Evolutionary conservation across 441 rosid species (phyloP).

Genomic region (Eutrema salsugineum): DNA sequence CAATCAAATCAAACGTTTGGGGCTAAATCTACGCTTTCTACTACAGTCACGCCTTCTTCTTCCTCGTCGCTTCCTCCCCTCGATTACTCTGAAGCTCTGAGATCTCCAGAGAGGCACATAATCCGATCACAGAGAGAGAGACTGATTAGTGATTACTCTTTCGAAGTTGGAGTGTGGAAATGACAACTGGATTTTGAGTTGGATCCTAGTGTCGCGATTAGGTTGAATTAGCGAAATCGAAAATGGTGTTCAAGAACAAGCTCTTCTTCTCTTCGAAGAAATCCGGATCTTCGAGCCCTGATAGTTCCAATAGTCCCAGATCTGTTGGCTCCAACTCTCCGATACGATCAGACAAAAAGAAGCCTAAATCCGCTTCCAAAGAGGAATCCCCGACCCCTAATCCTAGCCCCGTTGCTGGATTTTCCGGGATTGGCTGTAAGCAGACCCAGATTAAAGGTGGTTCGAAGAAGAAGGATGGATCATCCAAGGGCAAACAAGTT

Average conservation of each 20-base stretch:
- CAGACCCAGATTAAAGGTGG: conserved; percentile 57
- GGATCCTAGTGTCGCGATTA: conserved; percentile 3
- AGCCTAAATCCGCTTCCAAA: conserved; percentile 62
- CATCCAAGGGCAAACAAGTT: conserved; percentile 42
- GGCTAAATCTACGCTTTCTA: conserved; percentile 18
- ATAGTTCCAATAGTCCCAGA: conserved; percentile 87
- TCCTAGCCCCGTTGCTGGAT: conserved; percentile 15
- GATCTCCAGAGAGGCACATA: conserved; percentile 14
- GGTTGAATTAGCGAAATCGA: conserved; percentile 17
- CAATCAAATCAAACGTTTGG: background rate
- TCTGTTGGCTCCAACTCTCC: conserved; percentile 87
- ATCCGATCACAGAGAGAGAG: background rate
- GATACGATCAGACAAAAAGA: conserved; percentile 85
- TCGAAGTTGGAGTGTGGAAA: conserved; percentile 8
- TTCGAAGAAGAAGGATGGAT: conserved; percentile 53
- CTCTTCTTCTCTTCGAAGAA: conserved; percentile 89
- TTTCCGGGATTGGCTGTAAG: conserved; percentile 40
- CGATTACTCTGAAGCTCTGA: conserved; percentile 2
- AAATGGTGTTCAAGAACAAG: conserved; percentile 94
- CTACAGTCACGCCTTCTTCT: conserved; percentile 29
- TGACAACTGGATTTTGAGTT: conserved; percentile 9
- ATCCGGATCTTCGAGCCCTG: conserved; percentile 82
- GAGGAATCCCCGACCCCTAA: conserved; percentile 36
- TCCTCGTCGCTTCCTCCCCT: conserved; percentile 27
- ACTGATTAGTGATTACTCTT: background rate